A percentile compares a stretch with the other conserved stretches of the same genome.
Conservation (phyloP, 1,284 basidiomycete species). For the Lignosus rhinocerotis region DNA sequence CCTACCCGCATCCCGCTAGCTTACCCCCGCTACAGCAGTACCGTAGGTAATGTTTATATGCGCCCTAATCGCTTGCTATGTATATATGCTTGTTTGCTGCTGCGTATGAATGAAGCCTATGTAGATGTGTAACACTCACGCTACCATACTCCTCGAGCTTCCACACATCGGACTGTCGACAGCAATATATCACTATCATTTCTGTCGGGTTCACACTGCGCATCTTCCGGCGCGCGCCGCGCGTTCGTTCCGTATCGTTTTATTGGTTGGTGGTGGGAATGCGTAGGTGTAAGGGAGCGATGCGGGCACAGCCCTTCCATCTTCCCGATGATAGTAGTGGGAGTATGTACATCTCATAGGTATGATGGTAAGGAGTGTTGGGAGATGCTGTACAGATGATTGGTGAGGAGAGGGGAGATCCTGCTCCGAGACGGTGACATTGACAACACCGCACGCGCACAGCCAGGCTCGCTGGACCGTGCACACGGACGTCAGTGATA, state of each 20-base stretch:
- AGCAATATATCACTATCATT: constrained; percentile 11
- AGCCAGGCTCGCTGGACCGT: constrained; percentile 1
- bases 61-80: constrained; percentile 12
- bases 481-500: neutral
- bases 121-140: neutral
- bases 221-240: neutral
- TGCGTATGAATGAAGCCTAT: neutral
- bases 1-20: constrained; percentile 11
- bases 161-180: constrained; percentile 3
- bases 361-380: constrained; percentile 9
- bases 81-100: constrained; percentile 11
- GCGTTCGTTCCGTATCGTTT: constrained; percentile 19
- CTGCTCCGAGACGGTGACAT: constrained; percentile 10
- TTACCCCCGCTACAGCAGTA: constrained; percentile 13
- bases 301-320: constrained; percentile 32
- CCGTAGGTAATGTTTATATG: constrained; percentile 22
- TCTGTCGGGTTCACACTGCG: neutral
- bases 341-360: constrained; percentile 7
- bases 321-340: constrained; percentile 19
- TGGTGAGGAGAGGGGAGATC: neutral
- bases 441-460: constrained; percentile 1
- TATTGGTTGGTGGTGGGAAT: constrained; percentile 7
- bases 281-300: constrained; percentile 14
- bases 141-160: neutral
- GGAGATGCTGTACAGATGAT: constrained; percentile 2